Percentiles rank a stretch among this genome's conserved stretches.
Conservation (phyloP, 2,329 filamentous ascomycete genomes). For the Leptographium wingfieldii region DNA sequence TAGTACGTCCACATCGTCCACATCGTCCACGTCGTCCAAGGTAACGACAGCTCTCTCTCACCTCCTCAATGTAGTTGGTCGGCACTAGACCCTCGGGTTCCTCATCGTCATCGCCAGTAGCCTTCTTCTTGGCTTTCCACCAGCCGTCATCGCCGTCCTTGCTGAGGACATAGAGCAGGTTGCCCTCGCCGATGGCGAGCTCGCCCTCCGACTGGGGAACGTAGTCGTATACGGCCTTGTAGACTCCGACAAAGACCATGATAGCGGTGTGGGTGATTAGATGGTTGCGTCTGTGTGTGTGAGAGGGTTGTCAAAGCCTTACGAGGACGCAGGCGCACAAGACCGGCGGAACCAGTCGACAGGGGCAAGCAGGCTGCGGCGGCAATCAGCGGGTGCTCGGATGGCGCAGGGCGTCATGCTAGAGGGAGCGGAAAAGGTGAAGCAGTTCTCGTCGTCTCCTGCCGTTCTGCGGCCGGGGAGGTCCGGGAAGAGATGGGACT, state of each 20-base stretch:
- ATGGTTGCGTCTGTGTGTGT: neutral
- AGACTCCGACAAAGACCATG: conserved; percentile 15
- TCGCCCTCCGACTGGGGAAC: conserved; percentile 15
- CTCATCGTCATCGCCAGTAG: conserved; percentile 70
- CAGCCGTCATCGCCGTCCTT: conserved; percentile 69
- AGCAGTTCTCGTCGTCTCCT: neutral
- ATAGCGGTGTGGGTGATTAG: neutral
- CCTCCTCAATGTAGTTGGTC: conserved; percentile 91
- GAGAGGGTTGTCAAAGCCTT: neutral
- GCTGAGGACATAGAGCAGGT: conserved; percentile 15
- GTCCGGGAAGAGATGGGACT: no score
- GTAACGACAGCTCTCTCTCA: conserved; percentile 34
- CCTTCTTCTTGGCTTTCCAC: conserved; percentile 96
- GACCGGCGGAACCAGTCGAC: neutral
- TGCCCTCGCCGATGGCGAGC: conserved; percentile 13
- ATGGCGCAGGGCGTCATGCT: neutral
- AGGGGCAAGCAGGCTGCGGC: neutral
- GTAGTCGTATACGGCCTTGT: conserved; percentile 16
- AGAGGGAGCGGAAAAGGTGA: neutral
- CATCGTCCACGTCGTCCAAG: no score
- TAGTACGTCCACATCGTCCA: neutral
- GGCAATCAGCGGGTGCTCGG: neutral
- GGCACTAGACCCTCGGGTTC: conserved; percentile 85
- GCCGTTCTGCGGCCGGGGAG: neutral
- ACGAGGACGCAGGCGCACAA: neutral